phyloP scores from a whole-genome alignment of 108 stramenopile genomes.

The Mediolabrus comicus region DNA sequence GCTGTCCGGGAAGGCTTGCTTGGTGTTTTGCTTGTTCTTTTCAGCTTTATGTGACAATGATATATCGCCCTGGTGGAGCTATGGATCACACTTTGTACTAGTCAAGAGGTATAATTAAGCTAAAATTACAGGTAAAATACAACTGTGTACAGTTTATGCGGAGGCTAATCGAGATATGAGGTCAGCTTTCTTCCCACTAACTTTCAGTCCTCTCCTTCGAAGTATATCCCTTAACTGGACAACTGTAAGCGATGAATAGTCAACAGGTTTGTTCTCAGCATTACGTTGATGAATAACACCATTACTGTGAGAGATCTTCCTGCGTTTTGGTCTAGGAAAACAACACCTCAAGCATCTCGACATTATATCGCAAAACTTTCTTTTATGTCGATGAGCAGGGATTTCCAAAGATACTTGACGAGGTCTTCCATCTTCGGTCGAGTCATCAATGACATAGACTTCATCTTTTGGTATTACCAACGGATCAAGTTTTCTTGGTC shows the following conservation, averaged over 20 bases:
- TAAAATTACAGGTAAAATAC: no score
- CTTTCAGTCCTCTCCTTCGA: not conserved
- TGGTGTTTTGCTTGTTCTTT: slow-evolving; percentile 39
- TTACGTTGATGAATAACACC: no score
- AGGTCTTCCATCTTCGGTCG: not conserved
- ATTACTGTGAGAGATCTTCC: not conserved
- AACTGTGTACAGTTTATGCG: no score
- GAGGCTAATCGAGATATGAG: not conserved
- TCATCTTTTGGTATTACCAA: not conserved
- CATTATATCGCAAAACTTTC: slow-evolving; percentile 23
- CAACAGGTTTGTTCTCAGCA: not conserved
- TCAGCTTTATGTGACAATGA: slow-evolving; percentile 39
- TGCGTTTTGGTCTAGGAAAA: slow-evolving; percentile 26
- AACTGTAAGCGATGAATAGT: not conserved
- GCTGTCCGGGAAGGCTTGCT: slow-evolving; percentile 37
- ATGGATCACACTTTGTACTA: no score
- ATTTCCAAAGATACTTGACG: not conserved
- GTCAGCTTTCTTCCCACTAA: not conserved
- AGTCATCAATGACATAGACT: not conserved
- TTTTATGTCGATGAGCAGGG: not conserved
- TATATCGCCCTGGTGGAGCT: not conserved
- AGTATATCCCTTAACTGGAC: not conserved
- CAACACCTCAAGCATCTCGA: slow-evolving; percentile 19
- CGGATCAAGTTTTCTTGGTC: not conserved
- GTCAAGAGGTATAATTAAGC: no score